Evolutionary conservation across 352 stramenopile species (phyloP).

Genomic region (Pythium rishiriense): DNA sequence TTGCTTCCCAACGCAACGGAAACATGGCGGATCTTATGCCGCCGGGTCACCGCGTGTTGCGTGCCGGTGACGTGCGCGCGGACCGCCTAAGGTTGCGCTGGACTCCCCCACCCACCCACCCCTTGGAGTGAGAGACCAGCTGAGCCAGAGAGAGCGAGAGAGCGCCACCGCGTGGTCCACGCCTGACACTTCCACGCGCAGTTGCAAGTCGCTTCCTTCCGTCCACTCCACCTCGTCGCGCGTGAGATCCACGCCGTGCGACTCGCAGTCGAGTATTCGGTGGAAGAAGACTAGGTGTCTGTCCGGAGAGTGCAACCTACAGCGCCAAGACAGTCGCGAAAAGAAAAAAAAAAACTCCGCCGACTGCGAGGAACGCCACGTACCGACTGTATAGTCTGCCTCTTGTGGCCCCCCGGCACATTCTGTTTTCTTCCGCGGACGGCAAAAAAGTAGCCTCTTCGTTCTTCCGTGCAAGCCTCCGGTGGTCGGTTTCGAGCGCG

Average conservation of each 20-base stretch:
- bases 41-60: background rate
- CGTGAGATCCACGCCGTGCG: background rate
- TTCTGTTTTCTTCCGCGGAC: background rate
- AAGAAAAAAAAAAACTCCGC: background rate
- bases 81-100: background rate
- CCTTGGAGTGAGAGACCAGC: background rate
- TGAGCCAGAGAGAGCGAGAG: background rate
- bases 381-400: background rate
- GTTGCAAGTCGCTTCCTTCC: background rate
- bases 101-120: background rate
- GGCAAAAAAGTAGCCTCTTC: background rate
- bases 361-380: background rate
- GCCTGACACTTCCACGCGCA: background rate
- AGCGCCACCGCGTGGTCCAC: background rate
- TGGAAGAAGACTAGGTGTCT: background rate
- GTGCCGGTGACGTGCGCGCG: background rate
- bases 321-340: background rate
- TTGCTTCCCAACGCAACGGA: background rate
- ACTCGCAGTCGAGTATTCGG: conserved; percentile 1
- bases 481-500: background rate
- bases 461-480: background rate
- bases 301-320: background rate
- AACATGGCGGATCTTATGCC: background rate
- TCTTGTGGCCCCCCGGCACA: background rate
- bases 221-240: background rate